Base-by-base conservation (phyloP, 2,329 filamentous ascomycete species). In the Epichloe elymi region DNA sequence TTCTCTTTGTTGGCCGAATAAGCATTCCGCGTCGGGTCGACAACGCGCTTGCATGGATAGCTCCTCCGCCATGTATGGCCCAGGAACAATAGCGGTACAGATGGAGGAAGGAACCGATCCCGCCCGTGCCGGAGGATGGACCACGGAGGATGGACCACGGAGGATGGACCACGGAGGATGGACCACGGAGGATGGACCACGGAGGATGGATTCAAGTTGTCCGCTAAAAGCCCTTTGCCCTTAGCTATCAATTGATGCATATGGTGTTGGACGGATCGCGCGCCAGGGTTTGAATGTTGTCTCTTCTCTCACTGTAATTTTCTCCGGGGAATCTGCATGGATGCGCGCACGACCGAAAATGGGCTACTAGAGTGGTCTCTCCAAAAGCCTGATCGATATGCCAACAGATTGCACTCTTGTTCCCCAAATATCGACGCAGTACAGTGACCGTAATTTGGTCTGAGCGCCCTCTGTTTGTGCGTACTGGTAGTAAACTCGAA, bases 281-380 rank as follows among this genome's bases (percentile, higher is more conserved):
- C 45, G 41, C 36, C 26, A 19, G 30, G 20, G 35, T 33, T 46
- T 46, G 33, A 42, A 51, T 57, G 58, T 63, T 63, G 56, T 57
- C 61, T 63, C 61, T 63, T 63, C 55, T 54, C 59, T 62, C 10
- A 4, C 59, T 42, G 51, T 46, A 55, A 55, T 56, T 42, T 20
- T 44, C 47, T 19, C 46, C 38, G 36, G 51, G 53, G 49, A 54
- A 61, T 57, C 56, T 60, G 61, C 61, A 58, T 57, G 50, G 42
- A 40, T 46, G 30, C 10, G 30, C 30, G 36, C 19, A 42, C 40
- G 19, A 42, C 3, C 23, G 17, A 38, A 12, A 19, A 23, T 20
- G 19, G 40, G 11, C 11, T 12, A 20, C 6, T 17, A 30, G 30
- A 11, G 40, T 42, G 17, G 12, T 20, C 19, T 17, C 17, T 26